Evolutionary conservation across 148 eudicot genomes (phyloP).

Genomic region (Dysphania ambrosioides): DNA sequence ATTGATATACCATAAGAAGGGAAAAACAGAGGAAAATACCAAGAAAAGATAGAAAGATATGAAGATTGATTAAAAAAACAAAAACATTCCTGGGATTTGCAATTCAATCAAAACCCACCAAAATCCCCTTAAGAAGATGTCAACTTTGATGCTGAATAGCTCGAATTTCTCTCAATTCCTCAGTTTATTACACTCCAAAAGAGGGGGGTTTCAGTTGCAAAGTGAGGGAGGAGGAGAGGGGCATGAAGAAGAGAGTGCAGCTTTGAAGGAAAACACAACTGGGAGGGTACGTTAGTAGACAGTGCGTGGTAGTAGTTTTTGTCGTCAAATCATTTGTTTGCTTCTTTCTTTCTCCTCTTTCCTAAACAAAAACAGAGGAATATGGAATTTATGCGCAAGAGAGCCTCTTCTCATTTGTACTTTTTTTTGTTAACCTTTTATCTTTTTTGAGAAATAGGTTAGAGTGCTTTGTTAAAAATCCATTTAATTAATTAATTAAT

Average conservation of each 20-base stretch:
- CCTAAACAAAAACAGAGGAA: conserved; percentile 36
- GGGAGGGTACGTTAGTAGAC: conserved; percentile 36
- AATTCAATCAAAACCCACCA: conserved; percentile 57
- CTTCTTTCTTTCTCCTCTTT: conserved; percentile 16
- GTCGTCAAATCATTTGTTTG: conserved; percentile 52
- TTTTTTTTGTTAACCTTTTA: conserved; percentile 11
- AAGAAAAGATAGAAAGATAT: neutral
- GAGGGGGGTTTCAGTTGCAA: neutral
- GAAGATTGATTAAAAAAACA: conserved; percentile 5
- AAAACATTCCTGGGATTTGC: conserved; percentile 43
- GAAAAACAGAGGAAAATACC: too few relatives aligned
- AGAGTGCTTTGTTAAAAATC: neutral
- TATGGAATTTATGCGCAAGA: conserved; percentile 69
- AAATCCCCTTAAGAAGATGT: conserved; percentile 27
- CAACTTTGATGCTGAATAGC: neutral
- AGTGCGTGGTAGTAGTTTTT: conserved; percentile 56
- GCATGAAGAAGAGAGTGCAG: conserved; percentile 15
- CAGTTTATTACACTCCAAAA: conserved; percentile 3
- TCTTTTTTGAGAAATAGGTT: neutral
- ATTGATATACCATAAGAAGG: conserved; percentile 7
- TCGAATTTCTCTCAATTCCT: neutral
- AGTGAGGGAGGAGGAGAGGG: neutral
- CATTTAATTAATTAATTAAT: too few relatives aligned
- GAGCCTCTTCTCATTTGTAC: conserved; percentile 32
- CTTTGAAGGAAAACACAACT: conserved; percentile 33